Percentiles rank a stretch among this genome's conserved stretches.
Conservation (phyloP, 2,329 filamentous ascomycete genomes). For the Nigrospora osmanthi region DNA sequence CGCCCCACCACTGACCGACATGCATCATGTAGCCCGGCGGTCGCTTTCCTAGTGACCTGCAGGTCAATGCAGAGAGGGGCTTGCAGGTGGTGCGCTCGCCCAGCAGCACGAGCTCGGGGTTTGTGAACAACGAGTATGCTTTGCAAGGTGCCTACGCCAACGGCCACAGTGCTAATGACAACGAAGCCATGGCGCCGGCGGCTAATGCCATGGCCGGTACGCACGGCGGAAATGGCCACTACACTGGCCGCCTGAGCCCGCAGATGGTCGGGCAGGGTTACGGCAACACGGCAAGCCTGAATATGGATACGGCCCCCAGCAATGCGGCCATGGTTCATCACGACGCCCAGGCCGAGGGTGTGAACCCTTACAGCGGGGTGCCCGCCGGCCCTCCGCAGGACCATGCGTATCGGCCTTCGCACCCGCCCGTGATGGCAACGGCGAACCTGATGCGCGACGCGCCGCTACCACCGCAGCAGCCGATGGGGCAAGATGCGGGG, state of each 20-base stretch:
- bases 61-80: slow-evolving; percentile 70
- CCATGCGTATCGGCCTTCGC: slow-evolving; percentile 8
- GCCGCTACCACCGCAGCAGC: too few species aligned
- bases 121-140: slow-evolving; percentile 21
- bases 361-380: slow-evolving; percentile 42
- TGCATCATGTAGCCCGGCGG: neutral
- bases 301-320: slow-evolving; percentile 40
- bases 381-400: slow-evolving; percentile 6
- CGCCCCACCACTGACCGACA: too few species aligned
- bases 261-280: slow-evolving; percentile 27
- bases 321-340: slow-evolving; percentile 41
- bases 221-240: slow-evolving; percentile 26
- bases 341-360: slow-evolving; percentile 43
- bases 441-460: neutral
- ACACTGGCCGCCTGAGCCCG: slow-evolving; percentile 10
- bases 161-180: slow-evolving; percentile 29
- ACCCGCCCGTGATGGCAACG: slow-evolving; percentile 10
- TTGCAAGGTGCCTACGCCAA: slow-evolving; percentile 11
- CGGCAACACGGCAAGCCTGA: slow-evolving; percentile 34
- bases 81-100: slow-evolving; percentile 73
- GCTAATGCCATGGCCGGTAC: slow-evolving; percentile 46
- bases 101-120: slow-evolving; percentile 71
- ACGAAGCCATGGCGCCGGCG: slow-evolving; percentile 47
- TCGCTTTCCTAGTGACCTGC: slow-evolving; percentile 89
- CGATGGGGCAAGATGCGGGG: slow-evolving; percentile 3